phyloP scores from a whole-genome alignment of 805 yeast genomes.

The Candida sithepensis region DNA sequence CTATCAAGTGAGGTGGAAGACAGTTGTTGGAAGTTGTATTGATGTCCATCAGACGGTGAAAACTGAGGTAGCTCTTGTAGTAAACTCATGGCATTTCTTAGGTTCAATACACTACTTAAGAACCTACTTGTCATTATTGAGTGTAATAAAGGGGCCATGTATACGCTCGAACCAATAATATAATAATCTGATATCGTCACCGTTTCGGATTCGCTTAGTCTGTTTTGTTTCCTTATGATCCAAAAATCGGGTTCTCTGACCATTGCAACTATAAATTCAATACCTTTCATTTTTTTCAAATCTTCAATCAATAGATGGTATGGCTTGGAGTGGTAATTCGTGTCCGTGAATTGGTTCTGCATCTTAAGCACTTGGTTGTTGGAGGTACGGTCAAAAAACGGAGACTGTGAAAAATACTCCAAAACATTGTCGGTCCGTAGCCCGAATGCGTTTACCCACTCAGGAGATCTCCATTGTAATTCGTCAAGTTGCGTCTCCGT shows the following conservation, averaged over 20 bases:
- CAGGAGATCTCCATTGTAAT: conserved; percentile 95
- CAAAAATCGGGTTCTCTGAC: conserved; percentile 90
- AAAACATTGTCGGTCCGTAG: conserved; percentile 84
- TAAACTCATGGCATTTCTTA: conserved; percentile 44
- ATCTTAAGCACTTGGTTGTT: conserved; percentile 92
- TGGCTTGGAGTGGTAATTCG: conserved; percentile 32
- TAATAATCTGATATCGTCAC: conserved; percentile 72
- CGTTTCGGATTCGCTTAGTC: conserved; percentile 50
- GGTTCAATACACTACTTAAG: conserved; percentile 42
- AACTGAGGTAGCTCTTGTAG: conserved; percentile 50
- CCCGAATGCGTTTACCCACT: conserved; percentile 91
- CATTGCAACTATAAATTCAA: conserved; percentile 74
- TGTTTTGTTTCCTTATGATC: conserved; percentile 79
- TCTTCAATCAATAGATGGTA: conserved; percentile 39
- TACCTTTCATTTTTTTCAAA: conserved; percentile 74
- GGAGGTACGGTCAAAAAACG: conserved; percentile 90
- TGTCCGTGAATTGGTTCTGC: conserved; percentile 83
- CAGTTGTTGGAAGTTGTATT: conserved; percentile 29
- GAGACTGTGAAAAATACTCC: conserved; percentile 90
- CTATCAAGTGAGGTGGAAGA: conserved; percentile 2
- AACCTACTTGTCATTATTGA: conserved; percentile 71
- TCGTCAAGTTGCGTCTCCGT: conserved; percentile 60
- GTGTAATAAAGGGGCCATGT: conserved; percentile 80
- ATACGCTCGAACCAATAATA: conserved; percentile 87
- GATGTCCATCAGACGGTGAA: conserved; percentile 60